phyloP scores from a whole-genome alignment of 192 early-diverging fungal species.

The Podila verticillata region DNA sequence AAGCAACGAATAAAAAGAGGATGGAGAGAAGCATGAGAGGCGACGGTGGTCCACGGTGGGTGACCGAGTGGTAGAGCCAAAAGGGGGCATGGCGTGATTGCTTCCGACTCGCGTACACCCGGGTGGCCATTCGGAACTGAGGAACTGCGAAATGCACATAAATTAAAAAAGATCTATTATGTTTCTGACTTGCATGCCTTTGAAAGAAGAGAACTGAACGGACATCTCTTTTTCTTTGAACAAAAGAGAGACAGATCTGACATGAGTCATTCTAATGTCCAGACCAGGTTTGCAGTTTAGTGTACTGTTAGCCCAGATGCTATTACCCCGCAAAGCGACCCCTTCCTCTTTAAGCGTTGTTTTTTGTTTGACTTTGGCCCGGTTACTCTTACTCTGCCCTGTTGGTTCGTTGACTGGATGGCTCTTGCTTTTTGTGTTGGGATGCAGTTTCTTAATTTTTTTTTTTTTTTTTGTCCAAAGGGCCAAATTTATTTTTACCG shows the following conservation, averaged over 20 bases:
- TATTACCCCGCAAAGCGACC: constrained; percentile 2
- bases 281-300: neutral
- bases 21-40: too few species aligned
- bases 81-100: neutral
- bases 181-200: too few species aligned
- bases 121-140: too few species aligned
- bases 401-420: too few species aligned
- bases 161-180: too few species aligned
- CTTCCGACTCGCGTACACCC: neutral
- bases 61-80: too few species aligned
- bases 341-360: constrained; percentile 1
- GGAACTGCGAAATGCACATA: too few species aligned
- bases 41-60: too few species aligned
- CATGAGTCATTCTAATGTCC: neutral
- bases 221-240: too few species aligned
- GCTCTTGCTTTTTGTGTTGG: too few species aligned
- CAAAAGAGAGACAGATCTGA: neutral
- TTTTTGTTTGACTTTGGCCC: neutral
- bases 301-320: neutral
- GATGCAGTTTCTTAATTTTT: neutral
- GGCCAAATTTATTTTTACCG: too few species aligned
- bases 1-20: neutral
- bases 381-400: neutral
- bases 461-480: neutral
- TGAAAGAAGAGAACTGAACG: too few species aligned